phyloP scores from a whole-genome alignment of 225 moss, liverwort and hornwort species.

The Physcomitrium patens region DNA sequence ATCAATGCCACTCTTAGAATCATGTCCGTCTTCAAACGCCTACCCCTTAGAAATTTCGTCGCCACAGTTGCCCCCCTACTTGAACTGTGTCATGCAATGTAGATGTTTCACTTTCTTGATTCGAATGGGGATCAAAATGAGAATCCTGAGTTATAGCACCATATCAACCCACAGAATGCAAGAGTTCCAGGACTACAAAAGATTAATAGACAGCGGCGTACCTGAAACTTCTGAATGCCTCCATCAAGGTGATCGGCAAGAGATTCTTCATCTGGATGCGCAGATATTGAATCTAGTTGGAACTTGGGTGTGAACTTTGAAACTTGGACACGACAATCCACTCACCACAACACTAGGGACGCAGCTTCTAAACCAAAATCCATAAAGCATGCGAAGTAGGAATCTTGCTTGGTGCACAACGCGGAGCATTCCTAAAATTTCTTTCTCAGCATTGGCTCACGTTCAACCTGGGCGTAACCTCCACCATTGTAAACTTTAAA shows the following conservation, averaged over 20 bases:
- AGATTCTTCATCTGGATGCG: background rate
- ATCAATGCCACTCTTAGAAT: constrained; percentile 5
- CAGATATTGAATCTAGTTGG: background rate
- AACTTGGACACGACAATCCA: background rate
- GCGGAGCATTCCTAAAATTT: background rate
- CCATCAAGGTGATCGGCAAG: constrained; percentile 1
- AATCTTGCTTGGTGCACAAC: background rate
- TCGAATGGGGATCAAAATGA: no score
- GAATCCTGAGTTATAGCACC: no score
- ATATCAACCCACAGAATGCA: no score
- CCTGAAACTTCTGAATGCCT: constrained; percentile 12
- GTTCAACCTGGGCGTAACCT: no score
- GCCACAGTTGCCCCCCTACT: constrained; percentile 15
- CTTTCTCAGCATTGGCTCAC: background rate
- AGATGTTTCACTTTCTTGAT: no score
- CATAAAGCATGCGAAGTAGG: background rate
- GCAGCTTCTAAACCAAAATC: background rate
- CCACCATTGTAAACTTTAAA: no score
- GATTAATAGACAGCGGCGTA: background rate
- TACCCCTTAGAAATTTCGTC: background rate
- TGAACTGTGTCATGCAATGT: constrained; percentile 9
- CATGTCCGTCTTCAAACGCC: background rate
- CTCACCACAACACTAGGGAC: constrained; percentile 15
- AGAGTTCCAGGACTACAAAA: no score
- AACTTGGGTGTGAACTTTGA: background rate